Evolutionary conservation across 1,284 basidiomycete genomes (phyloP).

Genomic region (Cryptococcus wingfieldii): DNA sequence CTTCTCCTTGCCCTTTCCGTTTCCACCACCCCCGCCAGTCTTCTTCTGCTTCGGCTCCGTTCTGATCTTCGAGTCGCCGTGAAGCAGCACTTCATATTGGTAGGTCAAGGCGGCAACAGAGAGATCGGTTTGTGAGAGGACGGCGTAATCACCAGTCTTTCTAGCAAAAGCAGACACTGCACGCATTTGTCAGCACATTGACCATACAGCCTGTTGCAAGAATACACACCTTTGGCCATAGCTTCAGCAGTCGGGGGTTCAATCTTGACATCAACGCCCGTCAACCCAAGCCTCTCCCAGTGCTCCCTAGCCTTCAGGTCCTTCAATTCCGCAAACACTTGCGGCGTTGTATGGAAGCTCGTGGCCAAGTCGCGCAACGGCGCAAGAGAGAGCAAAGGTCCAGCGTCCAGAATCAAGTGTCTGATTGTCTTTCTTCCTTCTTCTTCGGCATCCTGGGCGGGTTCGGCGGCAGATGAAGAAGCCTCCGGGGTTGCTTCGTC

Average conservation of each 20-base stretch:
- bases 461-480: not conserved
- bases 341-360: slow-evolving; percentile 78
- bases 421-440: slow-evolving; percentile 51
- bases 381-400: slow-evolving; percentile 78
- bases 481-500: not conserved
- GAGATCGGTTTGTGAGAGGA: slow-evolving; percentile 86
- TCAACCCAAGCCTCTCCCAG: slow-evolving; percentile 61
- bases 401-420: slow-evolving; percentile 84
- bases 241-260: slow-evolving; percentile 68
- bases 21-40: slow-evolving; percentile 50
- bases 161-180: slow-evolving; percentile 85
- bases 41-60: slow-evolving; percentile 53
- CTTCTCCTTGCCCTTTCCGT: slow-evolving; percentile 55
- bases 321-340: slow-evolving; percentile 81
- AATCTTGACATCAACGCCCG: slow-evolving; percentile 71
- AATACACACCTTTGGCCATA: slow-evolving; percentile 65
- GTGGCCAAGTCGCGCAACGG: slow-evolving; percentile 78
- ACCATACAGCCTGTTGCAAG: not conserved
- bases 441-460: not conserved
- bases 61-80: slow-evolving; percentile 51
- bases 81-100: slow-evolving; percentile 61
- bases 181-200: not conserved
- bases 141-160: slow-evolving; percentile 94
- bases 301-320: slow-evolving; percentile 80
- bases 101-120: slow-evolving; percentile 87